These are phyloP conservation scores for Cicer judaicum DNA, from an alignment of 306 rosid species.

Conservation along the genomic window DNA sequence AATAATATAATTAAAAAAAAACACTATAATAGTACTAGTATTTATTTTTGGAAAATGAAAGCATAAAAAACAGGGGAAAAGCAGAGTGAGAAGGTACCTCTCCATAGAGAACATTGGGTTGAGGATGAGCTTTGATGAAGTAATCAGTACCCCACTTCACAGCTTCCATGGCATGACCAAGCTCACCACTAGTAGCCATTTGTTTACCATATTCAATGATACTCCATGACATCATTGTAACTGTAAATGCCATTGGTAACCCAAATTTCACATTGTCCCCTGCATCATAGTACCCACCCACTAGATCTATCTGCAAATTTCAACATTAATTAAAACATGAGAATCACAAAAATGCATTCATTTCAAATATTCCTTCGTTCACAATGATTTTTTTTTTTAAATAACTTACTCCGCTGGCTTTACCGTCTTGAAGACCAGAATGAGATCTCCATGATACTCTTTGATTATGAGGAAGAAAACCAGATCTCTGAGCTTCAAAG, in stretches of 20 bases:
- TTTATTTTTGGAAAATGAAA: not conserved
- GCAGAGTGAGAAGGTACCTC: slow-evolving; percentile 58
- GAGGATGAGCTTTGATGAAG: slow-evolving; percentile 90
- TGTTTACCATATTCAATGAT: slow-evolving; percentile 85
- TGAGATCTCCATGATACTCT: slow-evolving; percentile 90
- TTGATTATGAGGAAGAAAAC: slow-evolving; percentile 74
- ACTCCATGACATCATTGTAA: slow-evolving; percentile 98
- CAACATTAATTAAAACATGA: not conserved
- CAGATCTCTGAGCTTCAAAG: slow-evolving; percentile 99
- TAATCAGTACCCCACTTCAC: slow-evolving; percentile 96
- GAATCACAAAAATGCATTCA: too few species aligned
- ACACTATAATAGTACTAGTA: not conserved
- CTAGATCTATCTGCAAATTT: slow-evolving; percentile 81
- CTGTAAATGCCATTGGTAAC: slow-evolving; percentile 93
- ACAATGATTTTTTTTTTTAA: too few species aligned
- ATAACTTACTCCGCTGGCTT: slow-evolving; percentile 75
- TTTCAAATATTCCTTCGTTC: too few species aligned
- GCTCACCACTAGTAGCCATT: slow-evolving; percentile 81
- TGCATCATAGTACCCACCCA: slow-evolving; percentile 96
- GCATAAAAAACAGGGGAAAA: not conserved
- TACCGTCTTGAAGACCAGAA: slow-evolving; percentile 90
- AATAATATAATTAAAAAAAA: not conserved
- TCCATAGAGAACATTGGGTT: slow-evolving; percentile 88
- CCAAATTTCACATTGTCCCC: slow-evolving; percentile 99
- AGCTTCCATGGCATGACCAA: slow-evolving; percentile 87